These are phyloP conservation scores for Alternaria gaisen DNA, from an alignment of 2,329 filamentous ascomycete species.

Conservation along the genomic window DNA sequence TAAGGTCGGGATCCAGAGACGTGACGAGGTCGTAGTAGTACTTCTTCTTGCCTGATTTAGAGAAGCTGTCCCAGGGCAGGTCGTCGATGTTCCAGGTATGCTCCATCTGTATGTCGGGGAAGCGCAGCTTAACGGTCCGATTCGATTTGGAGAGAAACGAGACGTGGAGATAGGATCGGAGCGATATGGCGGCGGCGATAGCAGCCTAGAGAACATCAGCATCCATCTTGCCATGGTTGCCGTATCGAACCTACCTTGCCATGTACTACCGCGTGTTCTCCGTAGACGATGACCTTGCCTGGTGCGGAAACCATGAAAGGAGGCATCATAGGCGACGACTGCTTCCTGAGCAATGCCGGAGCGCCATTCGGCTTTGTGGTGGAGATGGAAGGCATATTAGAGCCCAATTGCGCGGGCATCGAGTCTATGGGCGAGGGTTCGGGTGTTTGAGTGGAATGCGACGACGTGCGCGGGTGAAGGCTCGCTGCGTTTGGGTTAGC, in stretches of 20 bases:
- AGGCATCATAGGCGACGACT: slow-evolving; percentile 73
- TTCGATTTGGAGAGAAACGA: slow-evolving; percentile 92
- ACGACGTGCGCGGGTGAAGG: slow-evolving; percentile 33
- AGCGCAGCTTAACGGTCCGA: slow-evolving; percentile 85
- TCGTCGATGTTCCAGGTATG: slow-evolving; percentile 96
- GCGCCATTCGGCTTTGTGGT: slow-evolving; percentile 20
- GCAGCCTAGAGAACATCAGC: slow-evolving; percentile 68
- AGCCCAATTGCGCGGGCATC: slow-evolving; percentile 39
- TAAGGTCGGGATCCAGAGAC: slow-evolving; percentile 80
- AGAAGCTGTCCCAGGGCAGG: slow-evolving; percentile 86
- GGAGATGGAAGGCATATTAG: slow-evolving; percentile 30
- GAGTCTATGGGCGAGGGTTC: slow-evolving; percentile 39
- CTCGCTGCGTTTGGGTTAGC: slow-evolving; percentile 30
- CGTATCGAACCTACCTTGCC: slow-evolving; percentile 73
- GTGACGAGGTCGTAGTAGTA: slow-evolving; percentile 88
- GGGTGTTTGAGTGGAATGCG: slow-evolving; percentile 39
- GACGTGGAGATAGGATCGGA: slow-evolving; percentile 95
- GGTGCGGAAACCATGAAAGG: slow-evolving; percentile 98
- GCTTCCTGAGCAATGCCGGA: slow-evolving; percentile 39
- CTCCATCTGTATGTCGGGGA: slow-evolving; percentile 87
- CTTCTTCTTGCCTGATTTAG: slow-evolving; percentile 85
- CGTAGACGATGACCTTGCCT: slow-evolving; percentile 97
- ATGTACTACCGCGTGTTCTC: slow-evolving; percentile 97
- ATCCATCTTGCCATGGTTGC: not conserved
- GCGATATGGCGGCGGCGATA: slow-evolving; percentile 92